Percentiles rank a stretch among this genome's conserved stretches.
phyloP scores from a whole-genome alignment of 2,329 filamentous ascomycete genomes.

The Hypoxylon sp. region DNA sequence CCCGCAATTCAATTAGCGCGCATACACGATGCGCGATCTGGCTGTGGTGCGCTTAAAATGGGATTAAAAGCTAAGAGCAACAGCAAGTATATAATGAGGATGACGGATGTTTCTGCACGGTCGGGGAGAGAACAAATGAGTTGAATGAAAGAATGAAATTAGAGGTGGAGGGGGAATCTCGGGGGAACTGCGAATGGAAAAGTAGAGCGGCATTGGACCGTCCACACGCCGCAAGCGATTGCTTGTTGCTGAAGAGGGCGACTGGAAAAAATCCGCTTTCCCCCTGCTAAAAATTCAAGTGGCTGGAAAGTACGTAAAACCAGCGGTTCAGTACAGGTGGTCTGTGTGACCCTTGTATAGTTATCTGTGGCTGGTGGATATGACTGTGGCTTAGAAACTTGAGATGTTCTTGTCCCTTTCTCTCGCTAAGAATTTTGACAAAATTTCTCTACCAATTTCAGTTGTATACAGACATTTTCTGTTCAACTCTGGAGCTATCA shows the following conservation, averaged over 20 bases:
- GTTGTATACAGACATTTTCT: background rate
- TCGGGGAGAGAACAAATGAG: conserved; percentile 34
- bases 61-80: conserved; percentile 14
- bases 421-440: too few species aligned
- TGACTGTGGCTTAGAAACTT: conserved; percentile 23
- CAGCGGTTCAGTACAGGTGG: conserved; percentile 3
- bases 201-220: conserved; percentile 31
- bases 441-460: too few species aligned
- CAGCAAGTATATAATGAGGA: conserved; percentile 31
- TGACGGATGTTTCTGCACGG: conserved; percentile 30
- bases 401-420: too few species aligned
- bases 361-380: conserved; percentile 4
- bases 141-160: conserved; percentile 43
- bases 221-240: conserved; percentile 37
- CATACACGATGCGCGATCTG: conserved; percentile 29
- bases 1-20: conserved; percentile 36
- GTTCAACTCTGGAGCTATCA: background rate
- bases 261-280: conserved; percentile 40
- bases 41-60: conserved; percentile 17
- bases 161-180: conserved; percentile 36
- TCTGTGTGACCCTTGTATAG: conserved; percentile 15
- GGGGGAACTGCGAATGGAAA: conserved; percentile 32
- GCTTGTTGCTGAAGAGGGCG: conserved; percentile 36
- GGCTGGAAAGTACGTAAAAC: conserved; percentile 40
- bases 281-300: conserved; percentile 42